Conservation (phyloP, 2,329 filamentous ascomycete genomes). For the Claviceps quebecensis region DNA sequence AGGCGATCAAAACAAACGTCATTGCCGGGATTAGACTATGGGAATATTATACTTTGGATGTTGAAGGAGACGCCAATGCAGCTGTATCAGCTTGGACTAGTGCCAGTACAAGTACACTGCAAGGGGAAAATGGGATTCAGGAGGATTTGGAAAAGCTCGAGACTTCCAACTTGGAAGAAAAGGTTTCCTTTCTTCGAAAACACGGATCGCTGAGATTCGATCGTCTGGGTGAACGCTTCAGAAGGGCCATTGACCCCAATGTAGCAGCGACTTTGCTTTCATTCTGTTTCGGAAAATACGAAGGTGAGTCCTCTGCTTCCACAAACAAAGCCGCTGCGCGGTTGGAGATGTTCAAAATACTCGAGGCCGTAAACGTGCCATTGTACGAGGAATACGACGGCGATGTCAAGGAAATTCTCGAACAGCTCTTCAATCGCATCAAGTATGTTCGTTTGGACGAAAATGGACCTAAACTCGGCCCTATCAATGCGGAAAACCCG, state of each 20-base stretch:
- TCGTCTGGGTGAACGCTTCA: conserved; percentile 66
- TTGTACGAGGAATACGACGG: conserved; percentile 87
- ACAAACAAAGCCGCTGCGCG: conserved; percentile 36
- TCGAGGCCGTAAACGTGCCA: conserved; percentile 75
- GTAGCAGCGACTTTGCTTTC: conserved; percentile 45
- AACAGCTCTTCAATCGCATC: conserved; percentile 86
- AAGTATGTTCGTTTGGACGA: conserved; percentile 92
- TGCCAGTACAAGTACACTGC: conserved; percentile 41
- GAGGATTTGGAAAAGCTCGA: conserved; percentile 33
- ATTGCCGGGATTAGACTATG: conserved; percentile 68
- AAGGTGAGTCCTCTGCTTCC: conserved; percentile 28
- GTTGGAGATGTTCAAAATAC: conserved; percentile 44
- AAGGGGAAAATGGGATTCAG: conserved; percentile 23
- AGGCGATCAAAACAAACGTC: conserved; percentile 67
- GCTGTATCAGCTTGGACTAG: conserved; percentile 58
- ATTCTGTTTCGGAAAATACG: conserved; percentile 44
- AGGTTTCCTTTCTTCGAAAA: conserved; percentile 50
- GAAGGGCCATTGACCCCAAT: conserved; percentile 54
- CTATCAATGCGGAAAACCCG: conserved; percentile 62
- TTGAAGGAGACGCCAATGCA: conserved; percentile 55
- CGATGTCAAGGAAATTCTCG: conserved; percentile 68
- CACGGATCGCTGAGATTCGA: conserved; percentile 59
- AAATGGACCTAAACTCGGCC: conserved; percentile 73
- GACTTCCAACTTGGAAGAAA: conserved; percentile 29
- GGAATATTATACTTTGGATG: conserved; percentile 84